These are phyloP conservation scores for Podaxis sp. DNA, from an alignment of 768 basidiomycete species.

Conservation along the genomic window DNA sequence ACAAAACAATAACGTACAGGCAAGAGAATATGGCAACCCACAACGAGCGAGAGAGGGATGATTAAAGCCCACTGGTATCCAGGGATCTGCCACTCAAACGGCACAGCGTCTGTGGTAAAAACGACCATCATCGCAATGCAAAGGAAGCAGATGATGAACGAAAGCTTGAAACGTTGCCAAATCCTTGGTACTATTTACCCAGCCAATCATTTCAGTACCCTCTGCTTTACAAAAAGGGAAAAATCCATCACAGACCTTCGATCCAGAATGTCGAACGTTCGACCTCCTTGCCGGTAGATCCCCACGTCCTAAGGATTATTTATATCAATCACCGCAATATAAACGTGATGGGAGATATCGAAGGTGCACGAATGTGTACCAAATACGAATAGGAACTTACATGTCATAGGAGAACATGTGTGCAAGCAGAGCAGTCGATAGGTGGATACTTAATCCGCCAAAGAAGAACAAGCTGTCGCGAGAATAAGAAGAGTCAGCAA, in stretches of 20 bases:
- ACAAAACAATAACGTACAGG: slow-evolving; percentile 49
- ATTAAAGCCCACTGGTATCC: slow-evolving; percentile 68
- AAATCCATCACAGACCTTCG: slow-evolving; percentile 41
- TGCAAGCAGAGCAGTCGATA: slow-evolving; percentile 63
- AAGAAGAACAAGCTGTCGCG: slow-evolving; percentile 69
- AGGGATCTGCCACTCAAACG: slow-evolving; percentile 64
- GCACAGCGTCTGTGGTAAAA: slow-evolving; percentile 53
- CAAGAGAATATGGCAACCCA: slow-evolving; percentile 67
- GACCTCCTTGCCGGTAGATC: slow-evolving; percentile 73
- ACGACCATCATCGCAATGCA: slow-evolving; percentile 62
- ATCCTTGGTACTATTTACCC: slow-evolving; percentile 63
- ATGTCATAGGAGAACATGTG: slow-evolving; percentile 67
- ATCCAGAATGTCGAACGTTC: slow-evolving; percentile 88
- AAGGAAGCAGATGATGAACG: slow-evolving; percentile 60
- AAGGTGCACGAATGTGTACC: neutral
- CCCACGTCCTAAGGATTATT: slow-evolving; percentile 43
- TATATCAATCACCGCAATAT: neutral
- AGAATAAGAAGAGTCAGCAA: neutral
- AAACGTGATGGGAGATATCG: neutral
- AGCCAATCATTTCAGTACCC: neutral
- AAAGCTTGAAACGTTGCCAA: slow-evolving; percentile 75
- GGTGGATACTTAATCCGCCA: slow-evolving; percentile 70
- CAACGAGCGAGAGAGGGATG: slow-evolving; percentile 67
- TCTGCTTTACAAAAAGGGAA: neutral
- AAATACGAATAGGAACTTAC: slow-evolving; percentile 26